These are phyloP conservation scores for Fusarium acutatum DNA, from an alignment of 2,329 filamentous ascomycete species.

Conservation along the genomic window DNA sequence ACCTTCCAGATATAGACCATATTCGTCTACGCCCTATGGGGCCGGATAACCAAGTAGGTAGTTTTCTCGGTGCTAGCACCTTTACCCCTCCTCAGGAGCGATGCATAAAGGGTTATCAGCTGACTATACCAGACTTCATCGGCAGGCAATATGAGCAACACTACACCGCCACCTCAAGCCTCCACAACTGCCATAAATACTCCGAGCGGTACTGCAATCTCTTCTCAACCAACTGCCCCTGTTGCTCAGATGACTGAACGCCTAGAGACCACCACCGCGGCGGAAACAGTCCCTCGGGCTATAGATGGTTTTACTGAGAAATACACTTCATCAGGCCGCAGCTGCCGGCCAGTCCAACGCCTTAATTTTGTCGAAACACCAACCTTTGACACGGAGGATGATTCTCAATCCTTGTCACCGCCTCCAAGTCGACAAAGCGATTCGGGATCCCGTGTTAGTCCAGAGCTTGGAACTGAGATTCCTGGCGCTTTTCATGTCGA, in stretches of 20 bases:
- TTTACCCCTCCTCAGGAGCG: fast-evolving
- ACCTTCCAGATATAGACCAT: background rate
- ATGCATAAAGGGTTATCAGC: background rate
- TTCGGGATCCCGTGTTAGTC: background rate
- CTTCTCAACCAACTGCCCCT: background rate
- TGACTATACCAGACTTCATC: background rate
- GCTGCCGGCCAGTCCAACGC: background rate
- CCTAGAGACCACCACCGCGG: fast-evolving
- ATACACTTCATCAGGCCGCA: background rate
- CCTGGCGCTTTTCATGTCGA: too few species aligned
- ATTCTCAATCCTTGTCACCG: background rate
- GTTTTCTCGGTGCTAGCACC: background rate
- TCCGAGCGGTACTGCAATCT: fast-evolving
- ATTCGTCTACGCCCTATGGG: fast-evolving
- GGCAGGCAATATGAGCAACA: fast-evolving
- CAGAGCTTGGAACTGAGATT: background rate
- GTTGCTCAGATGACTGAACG: background rate
- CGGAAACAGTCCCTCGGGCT: background rate
- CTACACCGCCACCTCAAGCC: fast-evolving
- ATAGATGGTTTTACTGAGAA: background rate
- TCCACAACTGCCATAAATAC: background rate
- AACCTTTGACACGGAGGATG: background rate
- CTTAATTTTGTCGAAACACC: background rate
- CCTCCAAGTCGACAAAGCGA: background rate
- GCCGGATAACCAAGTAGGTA: background rate